Percentiles rank a stretch among this genome's conserved stretches.
Evolutionary conservation across 352 stramenopile species (phyloP).

Genomic region (Pythium phragmiticola): DNA sequence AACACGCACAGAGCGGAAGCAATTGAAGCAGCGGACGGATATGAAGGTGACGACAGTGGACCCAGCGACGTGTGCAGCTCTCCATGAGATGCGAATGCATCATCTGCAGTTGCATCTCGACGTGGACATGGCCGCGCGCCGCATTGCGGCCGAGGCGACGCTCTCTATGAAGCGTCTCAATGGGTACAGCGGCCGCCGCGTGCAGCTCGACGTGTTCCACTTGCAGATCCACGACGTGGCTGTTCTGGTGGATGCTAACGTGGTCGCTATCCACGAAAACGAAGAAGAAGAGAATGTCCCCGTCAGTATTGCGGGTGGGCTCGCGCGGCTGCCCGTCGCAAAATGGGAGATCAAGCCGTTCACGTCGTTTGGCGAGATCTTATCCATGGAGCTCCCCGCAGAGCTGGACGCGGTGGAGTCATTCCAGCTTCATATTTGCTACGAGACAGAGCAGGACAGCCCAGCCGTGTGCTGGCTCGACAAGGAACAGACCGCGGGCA

Average conservation of each 20-base stretch:
- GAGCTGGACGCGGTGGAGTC: slow-evolving; percentile 21
- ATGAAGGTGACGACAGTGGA: slow-evolving; percentile 28
- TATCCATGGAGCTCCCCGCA: slow-evolving; percentile 45
- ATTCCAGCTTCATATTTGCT: slow-evolving; percentile 50
- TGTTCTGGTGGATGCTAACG: slow-evolving; percentile 18
- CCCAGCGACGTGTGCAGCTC: slow-evolving; percentile 59
- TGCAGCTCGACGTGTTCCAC: slow-evolving; percentile 67
- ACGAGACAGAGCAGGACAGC: slow-evolving; percentile 62
- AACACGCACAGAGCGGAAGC: background rate
- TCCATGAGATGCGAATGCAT: slow-evolving; percentile 48
- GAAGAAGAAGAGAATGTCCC: background rate
- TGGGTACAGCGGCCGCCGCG: slow-evolving; percentile 2
- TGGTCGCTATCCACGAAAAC: background rate
- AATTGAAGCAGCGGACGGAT: no score
- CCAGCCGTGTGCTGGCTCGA: slow-evolving; percentile 80
- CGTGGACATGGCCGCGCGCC: slow-evolving; percentile 37
- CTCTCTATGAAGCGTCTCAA: slow-evolving; percentile 37
- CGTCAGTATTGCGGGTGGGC: slow-evolving; percentile 8
- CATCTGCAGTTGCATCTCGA: slow-evolving; percentile 54
- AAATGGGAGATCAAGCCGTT: slow-evolving; percentile 56
- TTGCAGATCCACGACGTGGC: slow-evolving; percentile 49
- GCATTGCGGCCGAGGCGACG: slow-evolving; percentile 34
- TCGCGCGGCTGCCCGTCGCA: slow-evolving; percentile 11
- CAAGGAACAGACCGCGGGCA: slow-evolving; percentile 82
- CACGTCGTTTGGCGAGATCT: slow-evolving; percentile 56